phyloP scores from a whole-genome alignment of 1,284 basidiomycete genomes.

The Irpex sp. region DNA sequence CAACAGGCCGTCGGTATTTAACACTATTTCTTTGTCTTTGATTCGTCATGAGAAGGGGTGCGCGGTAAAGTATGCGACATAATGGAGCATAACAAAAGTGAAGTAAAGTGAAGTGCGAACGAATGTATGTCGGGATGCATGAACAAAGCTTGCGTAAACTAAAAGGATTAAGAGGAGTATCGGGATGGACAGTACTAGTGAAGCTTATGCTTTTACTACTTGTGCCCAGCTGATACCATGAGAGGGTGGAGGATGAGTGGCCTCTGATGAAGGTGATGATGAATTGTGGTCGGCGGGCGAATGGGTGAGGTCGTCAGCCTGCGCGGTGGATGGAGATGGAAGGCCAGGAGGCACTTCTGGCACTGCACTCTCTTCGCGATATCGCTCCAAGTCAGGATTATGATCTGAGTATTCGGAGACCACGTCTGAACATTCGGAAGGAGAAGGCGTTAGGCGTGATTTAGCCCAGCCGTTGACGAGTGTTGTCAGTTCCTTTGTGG shows the following conservation, averaged over 20 bases:
- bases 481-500: constrained; percentile 1
- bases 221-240: not conserved
- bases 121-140: not conserved
- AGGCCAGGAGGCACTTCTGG: not conserved
- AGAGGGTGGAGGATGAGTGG: not conserved
- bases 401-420: constrained; percentile 12
- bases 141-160: not conserved
- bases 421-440: constrained; percentile 10
- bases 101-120: not conserved
- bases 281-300: too few species aligned
- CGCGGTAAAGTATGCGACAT: not conserved
- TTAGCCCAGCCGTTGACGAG: constrained; percentile 6
- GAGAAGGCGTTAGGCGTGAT: constrained; percentile 9
- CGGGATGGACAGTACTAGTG: not conserved
- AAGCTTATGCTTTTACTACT: not conserved
- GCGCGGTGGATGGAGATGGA: not conserved
- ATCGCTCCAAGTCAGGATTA: constrained; percentile 8
- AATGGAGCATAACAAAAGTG: not conserved
- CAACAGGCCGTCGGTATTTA: too few species aligned
- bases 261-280: too few species aligned
- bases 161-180: not conserved
- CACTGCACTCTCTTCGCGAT: constrained; percentile 5
- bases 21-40: too few species aligned
- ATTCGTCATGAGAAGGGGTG: too few species aligned
- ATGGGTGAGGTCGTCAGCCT: too few species aligned